Conservation (phyloP, 495 filamentous ascomycete species). For the Immersiella caudata region DNA sequence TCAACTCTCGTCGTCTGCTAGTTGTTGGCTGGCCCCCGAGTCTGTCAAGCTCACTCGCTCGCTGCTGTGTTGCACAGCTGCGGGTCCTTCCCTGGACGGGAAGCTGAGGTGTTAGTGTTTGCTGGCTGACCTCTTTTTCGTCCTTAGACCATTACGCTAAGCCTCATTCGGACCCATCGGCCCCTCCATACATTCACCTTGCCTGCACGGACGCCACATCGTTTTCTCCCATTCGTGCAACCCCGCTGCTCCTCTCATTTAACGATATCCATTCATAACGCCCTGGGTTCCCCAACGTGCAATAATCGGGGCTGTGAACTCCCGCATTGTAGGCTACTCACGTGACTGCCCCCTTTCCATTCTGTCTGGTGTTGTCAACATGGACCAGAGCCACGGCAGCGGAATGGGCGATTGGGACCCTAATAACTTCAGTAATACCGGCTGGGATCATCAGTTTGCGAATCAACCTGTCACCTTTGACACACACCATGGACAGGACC, state of each 20-base stretch:
- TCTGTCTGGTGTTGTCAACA: conserved; percentile 10
- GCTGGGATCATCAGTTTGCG: conserved; percentile 34
- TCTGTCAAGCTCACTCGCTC: neutral
- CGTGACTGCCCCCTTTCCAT: conserved; percentile 29
- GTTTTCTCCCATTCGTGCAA: neutral
- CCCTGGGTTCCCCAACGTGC: neutral
- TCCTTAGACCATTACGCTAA: conserved; percentile 20
- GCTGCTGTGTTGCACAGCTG: conserved; percentile 7
- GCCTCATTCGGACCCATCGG: conserved; percentile 1
- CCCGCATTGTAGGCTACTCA: conserved; percentile 8
- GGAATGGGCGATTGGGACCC: conserved; percentile 33
- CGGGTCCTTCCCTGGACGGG: neutral
- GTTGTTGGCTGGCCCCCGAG: neutral
- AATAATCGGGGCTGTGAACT: conserved; percentile 8
- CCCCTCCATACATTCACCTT: neutral
- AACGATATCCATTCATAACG: neutral
- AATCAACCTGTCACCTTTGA: conserved; percentile 22
- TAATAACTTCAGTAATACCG: conserved; percentile 20
- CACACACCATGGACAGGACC: conserved; percentile 21
- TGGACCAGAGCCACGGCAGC: conserved; percentile 32
- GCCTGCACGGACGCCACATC: neutral
- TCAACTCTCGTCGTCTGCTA: conserved; percentile 6
- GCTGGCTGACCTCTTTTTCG: conserved; percentile 21
- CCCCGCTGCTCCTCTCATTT: neutral
- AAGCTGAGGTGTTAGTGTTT: neutral